Conservation (phyloP, 2,329 filamentous ascomycete genomes). For the Thielaviopsis musarum region DNA sequence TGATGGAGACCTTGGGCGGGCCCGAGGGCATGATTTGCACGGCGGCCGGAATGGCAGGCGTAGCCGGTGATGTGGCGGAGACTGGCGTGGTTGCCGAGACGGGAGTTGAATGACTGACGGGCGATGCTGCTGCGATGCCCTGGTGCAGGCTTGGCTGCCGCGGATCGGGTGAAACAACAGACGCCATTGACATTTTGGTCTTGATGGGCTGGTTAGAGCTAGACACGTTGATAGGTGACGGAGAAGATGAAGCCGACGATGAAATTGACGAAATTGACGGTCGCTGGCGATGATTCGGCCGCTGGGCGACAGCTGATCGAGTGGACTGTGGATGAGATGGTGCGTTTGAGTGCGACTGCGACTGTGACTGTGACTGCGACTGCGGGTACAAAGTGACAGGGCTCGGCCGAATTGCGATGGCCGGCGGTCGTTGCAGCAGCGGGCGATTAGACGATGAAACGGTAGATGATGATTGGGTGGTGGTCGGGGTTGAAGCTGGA, state of each 20-base stretch:
- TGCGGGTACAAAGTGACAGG: slow-evolving; percentile 5
- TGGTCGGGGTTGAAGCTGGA: neutral
- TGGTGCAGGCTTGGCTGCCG: slow-evolving; percentile 12
- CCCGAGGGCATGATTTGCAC: slow-evolving; percentile 17
- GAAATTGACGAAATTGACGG: neutral
- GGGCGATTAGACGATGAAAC: neutral
- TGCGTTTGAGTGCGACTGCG: slow-evolving; percentile 14
- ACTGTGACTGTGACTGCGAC: neutral
- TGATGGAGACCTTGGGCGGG: slow-evolving; percentile 41
- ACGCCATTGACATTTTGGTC: slow-evolving; percentile 29
- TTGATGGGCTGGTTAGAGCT: slow-evolving; percentile 12
- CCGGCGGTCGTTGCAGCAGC: slow-evolving; percentile 7
- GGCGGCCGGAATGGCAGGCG: neutral
- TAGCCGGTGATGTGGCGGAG: neutral
- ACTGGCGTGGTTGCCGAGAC: neutral
- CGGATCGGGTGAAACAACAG: slow-evolving; percentile 26
- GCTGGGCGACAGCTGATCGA: slow-evolving; percentile 13
- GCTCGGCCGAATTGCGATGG: slow-evolving; percentile 10
- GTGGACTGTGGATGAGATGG: slow-evolving; percentile 17
- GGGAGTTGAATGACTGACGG: neutral
- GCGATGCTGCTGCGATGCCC: neutral
- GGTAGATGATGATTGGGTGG: neutral
- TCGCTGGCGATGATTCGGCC: slow-evolving; percentile 7
- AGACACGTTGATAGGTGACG: slow-evolving; percentile 21
- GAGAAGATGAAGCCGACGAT: slow-evolving; percentile 18